phyloP scores from a whole-genome alignment of 495 filamentous ascomycete genomes.

The Filosporella fistucella region DNA sequence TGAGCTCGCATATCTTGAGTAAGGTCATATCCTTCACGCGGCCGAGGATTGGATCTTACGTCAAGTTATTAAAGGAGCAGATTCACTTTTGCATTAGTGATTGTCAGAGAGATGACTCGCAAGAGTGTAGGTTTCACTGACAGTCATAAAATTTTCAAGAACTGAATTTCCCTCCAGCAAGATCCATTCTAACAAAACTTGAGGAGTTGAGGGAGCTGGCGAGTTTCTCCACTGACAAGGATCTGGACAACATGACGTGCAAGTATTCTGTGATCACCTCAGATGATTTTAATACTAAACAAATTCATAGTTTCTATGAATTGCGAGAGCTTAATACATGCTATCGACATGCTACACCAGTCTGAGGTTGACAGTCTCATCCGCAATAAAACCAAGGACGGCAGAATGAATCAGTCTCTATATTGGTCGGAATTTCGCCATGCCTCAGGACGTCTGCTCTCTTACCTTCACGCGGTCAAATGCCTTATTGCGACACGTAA shows the following conservation, averaged over 20 bases:
- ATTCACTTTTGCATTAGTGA: neutral
- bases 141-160: neutral
- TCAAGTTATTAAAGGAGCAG: neutral
- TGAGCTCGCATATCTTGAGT: constrained; percentile 2
- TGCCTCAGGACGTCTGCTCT: constrained; percentile 16
- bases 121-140: constrained; percentile 1
- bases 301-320: neutral
- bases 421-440: constrained; percentile 17
- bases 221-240: neutral
- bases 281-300: neutral
- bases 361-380: constrained; percentile 2
- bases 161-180: neutral
- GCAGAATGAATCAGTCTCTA: neutral
- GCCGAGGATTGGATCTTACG: neutral
- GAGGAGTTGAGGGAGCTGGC: neutral
- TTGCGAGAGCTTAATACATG: constrained; percentile 3
- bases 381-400: constrained; percentile 1
- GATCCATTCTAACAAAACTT: constrained; percentile 1
- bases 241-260: constrained; percentile 5
- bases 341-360: neutral
- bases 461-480: constrained; percentile 12
- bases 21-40: constrained; percentile 1
- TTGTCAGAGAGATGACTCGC: neutral
- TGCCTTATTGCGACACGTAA: constrained; percentile 7
- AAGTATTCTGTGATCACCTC: constrained; percentile 2